These are phyloP conservation scores for Arthrinium phaeospermum DNA, from an alignment of 2,329 filamentous ascomycete species.

Conservation along the genomic window DNA sequence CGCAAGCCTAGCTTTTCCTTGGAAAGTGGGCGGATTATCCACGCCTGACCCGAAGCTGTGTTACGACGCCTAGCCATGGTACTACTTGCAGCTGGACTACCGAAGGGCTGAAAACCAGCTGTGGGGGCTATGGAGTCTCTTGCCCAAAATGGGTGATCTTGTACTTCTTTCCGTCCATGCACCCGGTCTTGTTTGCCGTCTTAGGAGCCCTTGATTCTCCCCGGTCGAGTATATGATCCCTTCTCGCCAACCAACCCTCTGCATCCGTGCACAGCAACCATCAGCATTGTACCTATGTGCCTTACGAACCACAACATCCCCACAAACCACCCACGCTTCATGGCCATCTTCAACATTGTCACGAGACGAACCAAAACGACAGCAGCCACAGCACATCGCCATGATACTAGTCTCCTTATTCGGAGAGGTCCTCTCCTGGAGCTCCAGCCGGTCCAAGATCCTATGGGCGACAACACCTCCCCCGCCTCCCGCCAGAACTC, in stretches of 20 bases:
- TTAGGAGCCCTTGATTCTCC: not conserved
- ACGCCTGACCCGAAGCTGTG: not conserved
- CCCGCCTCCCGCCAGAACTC: not conserved
- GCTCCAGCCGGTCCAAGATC: not conserved
- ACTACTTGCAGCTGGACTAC: not conserved
- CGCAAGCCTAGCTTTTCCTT: not conserved
- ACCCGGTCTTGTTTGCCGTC: not conserved
- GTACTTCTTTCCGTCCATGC: not conserved
- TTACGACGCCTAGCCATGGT: not conserved
- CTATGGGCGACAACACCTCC: not conserved
- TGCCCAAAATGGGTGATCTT: not conserved
- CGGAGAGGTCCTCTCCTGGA: not conserved
- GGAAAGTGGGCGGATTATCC: not conserved
- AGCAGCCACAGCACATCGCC: not conserved
- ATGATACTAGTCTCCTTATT: not conserved
- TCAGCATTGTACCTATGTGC: not conserved
- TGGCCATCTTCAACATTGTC: not conserved
- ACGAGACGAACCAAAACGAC: not conserved
- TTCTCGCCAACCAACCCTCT: not conserved
- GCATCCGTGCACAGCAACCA: not conserved
- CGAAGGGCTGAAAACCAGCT: not conserved
- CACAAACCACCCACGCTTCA: not conserved
- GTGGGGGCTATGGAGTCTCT: not conserved
- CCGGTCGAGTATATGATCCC: not conserved
- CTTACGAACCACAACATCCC: too few species aligned